Conservation (phyloP, 257 asterid species). For the Avicennia marina region DNA sequence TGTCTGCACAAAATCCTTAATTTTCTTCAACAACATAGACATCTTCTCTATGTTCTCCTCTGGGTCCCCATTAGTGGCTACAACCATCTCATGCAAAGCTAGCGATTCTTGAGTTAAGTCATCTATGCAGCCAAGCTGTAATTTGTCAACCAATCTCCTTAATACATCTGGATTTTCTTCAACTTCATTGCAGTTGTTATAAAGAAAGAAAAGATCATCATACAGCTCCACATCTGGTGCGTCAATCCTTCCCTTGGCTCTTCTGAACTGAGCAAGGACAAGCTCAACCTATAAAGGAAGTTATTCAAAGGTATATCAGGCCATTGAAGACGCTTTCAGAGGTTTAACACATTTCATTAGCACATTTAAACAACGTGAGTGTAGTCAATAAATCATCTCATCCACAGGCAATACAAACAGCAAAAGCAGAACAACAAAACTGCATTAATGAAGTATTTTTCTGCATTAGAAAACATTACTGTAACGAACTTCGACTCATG, state of each 20-base stretch:
- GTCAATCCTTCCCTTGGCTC: slow-evolving; percentile 93
- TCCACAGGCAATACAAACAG: no score
- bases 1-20: slow-evolving; percentile 88
- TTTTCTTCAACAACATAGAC: slow-evolving; percentile 83
- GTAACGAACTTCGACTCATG: neutral
- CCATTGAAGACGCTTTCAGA: no score
- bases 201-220: slow-evolving; percentile 70
- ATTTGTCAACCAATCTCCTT: slow-evolving; percentile 66
- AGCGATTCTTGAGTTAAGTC: slow-evolving; percentile 90
- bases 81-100: slow-evolving; percentile 95
- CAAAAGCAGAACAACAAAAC: no score
- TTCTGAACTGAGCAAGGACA: slow-evolving; percentile 90
- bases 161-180: slow-evolving; percentile 47
- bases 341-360: no score
- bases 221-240: slow-evolving; percentile 67
- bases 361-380: no score
- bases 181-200: slow-evolving; percentile 35
- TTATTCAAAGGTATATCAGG: neutral
- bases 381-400: slow-evolving; percentile 12
- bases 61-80: slow-evolving; percentile 82
- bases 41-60: slow-evolving; percentile 87
- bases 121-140: slow-evolving; percentile 72
- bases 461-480: neutral
- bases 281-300: slow-evolving; percentile 74
- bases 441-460: no score